Base-by-base conservation (phyloP, 352 stramenopile species). In the Globisporangium solare region DNA sequence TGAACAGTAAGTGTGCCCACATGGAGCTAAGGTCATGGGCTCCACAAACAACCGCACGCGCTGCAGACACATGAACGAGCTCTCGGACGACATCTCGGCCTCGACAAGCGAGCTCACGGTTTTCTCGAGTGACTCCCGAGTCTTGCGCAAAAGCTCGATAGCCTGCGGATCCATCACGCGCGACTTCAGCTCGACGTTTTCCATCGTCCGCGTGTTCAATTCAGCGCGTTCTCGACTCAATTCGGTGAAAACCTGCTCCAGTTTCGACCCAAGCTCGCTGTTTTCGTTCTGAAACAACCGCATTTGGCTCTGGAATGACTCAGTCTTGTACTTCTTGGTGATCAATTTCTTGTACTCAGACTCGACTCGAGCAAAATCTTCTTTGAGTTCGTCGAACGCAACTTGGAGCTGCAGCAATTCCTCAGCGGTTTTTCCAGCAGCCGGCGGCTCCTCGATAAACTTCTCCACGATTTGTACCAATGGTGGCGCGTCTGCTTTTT, bases 271-370 rank as follows among this genome's bases (percentile, higher is more conserved):
- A 5, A 89, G 56, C 56, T 86, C 76, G 17, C 54, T 61, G 56
- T 88, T 89, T 55, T 89, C 79, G 50, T 83, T 82, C 51, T 86
- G 79, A 31, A 89, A 49, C 12, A 89, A 59, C 43, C 71, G 75
- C 37, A 85, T 58, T 56, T 88, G 79, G 53, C 63, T 86, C 55
- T 88, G 76, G 58, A 89, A 89, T 3, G 79, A 83, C 54, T 89
- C 79, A 4, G 79, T 85, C 52, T 89, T 88, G 71, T 89, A 89
- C 51, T 82, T 77, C 58, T 79, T 82, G 27, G 79, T 82, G 13
- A 83, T 57, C 17, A 83, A 61, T 43, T 70, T 79, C 58, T 79
- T 82, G 58, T 83, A 85, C 40, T 76, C 79, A 10, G 45, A 60
- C 43, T 76, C 61, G n/a, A 79, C 56, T 5, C 22, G 57, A 1